Percentiles rank a stretch among this genome's conserved stretches.
Evolutionary conservation across 345 rosid genomes (phyloP).

Genomic region (Mallotus nudiflorus): DNA sequence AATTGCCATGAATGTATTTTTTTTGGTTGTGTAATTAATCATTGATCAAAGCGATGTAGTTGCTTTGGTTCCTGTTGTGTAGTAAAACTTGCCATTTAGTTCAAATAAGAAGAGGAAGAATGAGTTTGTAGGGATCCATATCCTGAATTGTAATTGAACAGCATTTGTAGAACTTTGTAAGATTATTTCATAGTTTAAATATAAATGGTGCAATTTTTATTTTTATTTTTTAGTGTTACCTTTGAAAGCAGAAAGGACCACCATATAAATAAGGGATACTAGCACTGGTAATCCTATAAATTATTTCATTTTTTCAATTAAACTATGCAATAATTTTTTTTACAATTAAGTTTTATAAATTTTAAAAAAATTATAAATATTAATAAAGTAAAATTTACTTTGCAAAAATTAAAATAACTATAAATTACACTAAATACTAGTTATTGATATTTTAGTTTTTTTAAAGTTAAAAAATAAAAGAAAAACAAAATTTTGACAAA

Average conservation of each 20-base stretch:
- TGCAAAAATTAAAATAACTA: too few species aligned
- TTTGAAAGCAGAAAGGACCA: neutral
- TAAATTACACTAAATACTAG: too few species aligned
- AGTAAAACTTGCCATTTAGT: neutral
- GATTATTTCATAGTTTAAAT: neutral
- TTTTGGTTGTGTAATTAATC: conserved; percentile 2
- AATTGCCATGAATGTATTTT: conserved; percentile 1
- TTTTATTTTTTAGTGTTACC: neutral
- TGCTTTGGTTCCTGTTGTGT: conserved; percentile 15
- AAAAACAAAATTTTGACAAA: too few species aligned
- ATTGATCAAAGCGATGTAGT: neutral
- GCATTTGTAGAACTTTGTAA: conserved; percentile 12
- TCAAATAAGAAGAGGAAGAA: conserved; percentile 12
- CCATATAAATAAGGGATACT: too few species aligned
- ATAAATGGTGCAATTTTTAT: neutral
- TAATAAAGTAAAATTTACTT: too few species aligned
- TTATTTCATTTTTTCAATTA: too few species aligned
- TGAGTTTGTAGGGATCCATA: neutral
- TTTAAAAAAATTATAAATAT: too few species aligned
- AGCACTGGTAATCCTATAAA: too few species aligned
- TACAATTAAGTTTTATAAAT: too few species aligned
- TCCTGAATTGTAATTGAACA: neutral
- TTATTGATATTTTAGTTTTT: too few species aligned
- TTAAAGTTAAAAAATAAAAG: too few species aligned
- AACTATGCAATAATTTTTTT: too few species aligned